Conservation (phyloP, 495 filamentous ascomycete species). For the Hyphodiscus hymeniophilus region DNA sequence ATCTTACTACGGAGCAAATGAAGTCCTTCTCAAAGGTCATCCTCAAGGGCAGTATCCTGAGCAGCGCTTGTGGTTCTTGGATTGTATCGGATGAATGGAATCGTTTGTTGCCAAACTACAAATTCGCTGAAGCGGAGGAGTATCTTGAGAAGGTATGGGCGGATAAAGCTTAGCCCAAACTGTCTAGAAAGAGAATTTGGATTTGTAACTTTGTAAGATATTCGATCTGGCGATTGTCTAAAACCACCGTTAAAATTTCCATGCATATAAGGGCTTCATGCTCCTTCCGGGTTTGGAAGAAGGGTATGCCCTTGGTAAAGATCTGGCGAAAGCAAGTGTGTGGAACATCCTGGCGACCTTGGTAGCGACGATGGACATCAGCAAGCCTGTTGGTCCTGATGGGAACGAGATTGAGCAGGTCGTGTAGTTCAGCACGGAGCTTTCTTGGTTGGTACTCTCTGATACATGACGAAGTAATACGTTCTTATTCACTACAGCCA, state of each 20-base stretch:
- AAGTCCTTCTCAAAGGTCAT: not conserved
- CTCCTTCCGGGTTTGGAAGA: slow-evolving; percentile 47
- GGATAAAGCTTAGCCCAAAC: too few relatives aligned
- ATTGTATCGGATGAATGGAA: slow-evolving; percentile 4
- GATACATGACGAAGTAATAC: not conserved
- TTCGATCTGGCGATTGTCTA: too few relatives aligned
- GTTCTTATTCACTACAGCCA: slow-evolving; percentile 2
- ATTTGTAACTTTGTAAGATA: too few relatives aligned
- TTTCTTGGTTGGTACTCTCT: slow-evolving; percentile 2
- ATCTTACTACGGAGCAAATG: not conserved
- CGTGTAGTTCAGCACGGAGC: slow-evolving; percentile 2
- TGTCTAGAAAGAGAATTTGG: too few relatives aligned
- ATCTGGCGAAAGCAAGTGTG: slow-evolving; percentile 13
- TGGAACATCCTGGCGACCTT: slow-evolving; percentile 11
- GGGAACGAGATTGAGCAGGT: slow-evolving; percentile 9
- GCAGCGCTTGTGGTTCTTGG: not conserved
- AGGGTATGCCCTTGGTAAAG: slow-evolving; percentile 11
- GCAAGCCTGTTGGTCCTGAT: slow-evolving; percentile 3
- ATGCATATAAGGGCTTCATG: slow-evolving; percentile 33
- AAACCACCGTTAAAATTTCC: too few relatives aligned
- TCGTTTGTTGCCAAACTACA: slow-evolving; percentile 2
- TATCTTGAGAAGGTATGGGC: not conserved
- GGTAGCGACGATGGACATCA: slow-evolving; percentile 11
- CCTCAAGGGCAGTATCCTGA: not conserved
- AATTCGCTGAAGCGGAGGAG: slow-evolving; percentile 2